phyloP scores from a whole-genome alignment of 805 yeast genomes.

The Kuraishia cidri region DNA sequence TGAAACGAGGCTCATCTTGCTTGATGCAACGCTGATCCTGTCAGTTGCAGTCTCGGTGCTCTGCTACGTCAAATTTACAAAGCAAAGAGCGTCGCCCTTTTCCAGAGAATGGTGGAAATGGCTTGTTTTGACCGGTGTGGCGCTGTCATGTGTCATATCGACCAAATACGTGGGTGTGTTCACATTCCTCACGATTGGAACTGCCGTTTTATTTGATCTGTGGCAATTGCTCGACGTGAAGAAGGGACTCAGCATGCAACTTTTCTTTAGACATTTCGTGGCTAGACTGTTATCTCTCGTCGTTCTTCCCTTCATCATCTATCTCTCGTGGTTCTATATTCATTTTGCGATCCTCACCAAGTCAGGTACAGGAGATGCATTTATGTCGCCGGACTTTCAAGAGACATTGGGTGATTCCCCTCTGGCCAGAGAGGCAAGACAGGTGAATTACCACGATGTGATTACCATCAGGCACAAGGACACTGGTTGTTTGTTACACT shows the following conservation, averaged over 20 bases:
- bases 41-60: conserved; percentile 78
- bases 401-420: conserved; percentile 84
- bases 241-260: conserved; percentile 50
- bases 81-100: conserved; percentile 61
- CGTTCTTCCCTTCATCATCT: conserved; percentile 72
- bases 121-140: conserved; percentile 76
- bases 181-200: conserved; percentile 82
- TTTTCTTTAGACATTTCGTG: conserved; percentile 58
- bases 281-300: conserved; percentile 69
- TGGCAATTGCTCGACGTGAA: conserved; percentile 79
- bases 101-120: conserved; percentile 76
- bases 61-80: conserved; percentile 71
- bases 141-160: conserved; percentile 85
- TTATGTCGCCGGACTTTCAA: conserved; percentile 95
- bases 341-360: conserved; percentile 76
- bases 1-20: conserved; percentile 82
- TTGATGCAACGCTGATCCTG: conserved; percentile 83
- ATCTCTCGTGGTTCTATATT: conserved; percentile 83
- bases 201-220: conserved; percentile 76
- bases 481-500: conserved; percentile 74
- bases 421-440: conserved; percentile 59
- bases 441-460: conserved; percentile 66
- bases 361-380: conserved; percentile 94
- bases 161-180: conserved; percentile 95
- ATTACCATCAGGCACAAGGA: conserved; percentile 76